Percentiles rank a stretch among this genome's conserved stretches.
These are phyloP conservation scores for Calamus simplicifolius DNA, from an alignment of 176 grass and related monocot genomes.

Conservation along the genomic window DNA sequence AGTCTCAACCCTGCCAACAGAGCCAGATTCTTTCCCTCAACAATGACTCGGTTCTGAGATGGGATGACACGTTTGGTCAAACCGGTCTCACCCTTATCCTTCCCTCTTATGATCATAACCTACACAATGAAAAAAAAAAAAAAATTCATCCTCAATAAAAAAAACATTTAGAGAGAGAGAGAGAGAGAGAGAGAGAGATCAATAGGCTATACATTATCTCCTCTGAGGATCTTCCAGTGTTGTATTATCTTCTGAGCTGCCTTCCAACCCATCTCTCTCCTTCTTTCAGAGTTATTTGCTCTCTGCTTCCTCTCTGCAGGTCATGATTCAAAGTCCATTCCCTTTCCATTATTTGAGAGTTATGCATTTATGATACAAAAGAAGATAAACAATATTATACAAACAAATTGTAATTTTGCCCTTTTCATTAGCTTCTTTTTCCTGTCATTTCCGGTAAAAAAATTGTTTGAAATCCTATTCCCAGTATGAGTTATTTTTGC, in stretches of 20 bases:
- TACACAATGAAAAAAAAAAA: conserved; percentile 1
- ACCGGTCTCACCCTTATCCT: conserved; percentile 78
- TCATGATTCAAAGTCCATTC: too few relatives aligned
- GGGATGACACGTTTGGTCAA: conserved; percentile 82
- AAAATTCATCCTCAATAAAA: background rate
- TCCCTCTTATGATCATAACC: conserved; percentile 96
- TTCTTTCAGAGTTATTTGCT: background rate
- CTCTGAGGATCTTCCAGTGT: conserved; percentile 87
- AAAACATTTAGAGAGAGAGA: background rate
- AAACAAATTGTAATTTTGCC: too few relatives aligned
- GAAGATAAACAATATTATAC: too few relatives aligned
- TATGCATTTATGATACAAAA: too few relatives aligned
- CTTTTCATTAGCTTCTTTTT: too few relatives aligned
- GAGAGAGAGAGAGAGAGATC: too few relatives aligned
- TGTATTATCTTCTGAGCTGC: conserved; percentile 70
- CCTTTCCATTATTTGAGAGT: too few relatives aligned
- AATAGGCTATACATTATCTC: conserved; percentile 48
- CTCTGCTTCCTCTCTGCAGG: too few relatives aligned
- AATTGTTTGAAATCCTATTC: too few relatives aligned
- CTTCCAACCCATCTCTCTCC: conserved; percentile 70
- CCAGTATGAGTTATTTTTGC: too few relatives aligned
- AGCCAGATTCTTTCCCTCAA: conserved; percentile 97
- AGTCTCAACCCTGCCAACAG: too few relatives aligned
- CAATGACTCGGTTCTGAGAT: conserved; percentile 89
- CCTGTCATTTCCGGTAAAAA: too few relatives aligned